Conservation (phyloP, 2,329 filamentous ascomycete genomes). For the Neurospora sp. region DNA sequence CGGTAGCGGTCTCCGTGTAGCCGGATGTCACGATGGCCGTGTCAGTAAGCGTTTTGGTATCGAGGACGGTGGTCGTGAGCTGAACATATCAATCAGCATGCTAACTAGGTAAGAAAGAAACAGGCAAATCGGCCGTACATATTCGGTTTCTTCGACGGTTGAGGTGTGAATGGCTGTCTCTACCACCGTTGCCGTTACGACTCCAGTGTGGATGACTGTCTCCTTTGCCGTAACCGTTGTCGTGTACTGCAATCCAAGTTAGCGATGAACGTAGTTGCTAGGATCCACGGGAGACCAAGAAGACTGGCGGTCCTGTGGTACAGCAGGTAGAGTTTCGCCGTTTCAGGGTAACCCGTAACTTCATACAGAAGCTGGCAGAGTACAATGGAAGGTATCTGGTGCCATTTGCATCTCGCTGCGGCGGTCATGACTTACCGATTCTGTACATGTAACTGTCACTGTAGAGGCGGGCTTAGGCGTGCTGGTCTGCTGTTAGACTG, state of each 20-base stretch:
- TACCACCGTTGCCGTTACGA: slow-evolving; percentile 3
- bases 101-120: not conserved
- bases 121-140: not conserved
- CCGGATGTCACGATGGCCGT: slow-evolving; percentile 1
- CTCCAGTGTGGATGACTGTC: slow-evolving; percentile 1
- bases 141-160: not conserved
- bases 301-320: not conserved
- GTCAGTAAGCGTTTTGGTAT: not conserved
- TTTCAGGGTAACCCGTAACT: not conserved
- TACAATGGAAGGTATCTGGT: not conserved
- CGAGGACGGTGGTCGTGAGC: slow-evolving; percentile 2
- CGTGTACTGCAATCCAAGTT: not conserved
- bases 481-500: not conserved
- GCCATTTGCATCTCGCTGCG: not conserved
- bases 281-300: not conserved
- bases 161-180: slow-evolving; percentile 2
- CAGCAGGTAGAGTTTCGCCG: not conserved
- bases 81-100: slow-evolving; percentile 1
- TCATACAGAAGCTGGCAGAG: not conserved
- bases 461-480: not conserved
- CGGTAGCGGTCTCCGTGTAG: not conserved
- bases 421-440: not conserved
- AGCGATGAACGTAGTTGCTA: not conserved
- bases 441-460: not conserved
- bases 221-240: not conserved